These are phyloP conservation scores for Nakaseomyces kungkrabaensis DNA, from an alignment of 1,139 yeast genomes.

Conservation along the genomic window DNA sequence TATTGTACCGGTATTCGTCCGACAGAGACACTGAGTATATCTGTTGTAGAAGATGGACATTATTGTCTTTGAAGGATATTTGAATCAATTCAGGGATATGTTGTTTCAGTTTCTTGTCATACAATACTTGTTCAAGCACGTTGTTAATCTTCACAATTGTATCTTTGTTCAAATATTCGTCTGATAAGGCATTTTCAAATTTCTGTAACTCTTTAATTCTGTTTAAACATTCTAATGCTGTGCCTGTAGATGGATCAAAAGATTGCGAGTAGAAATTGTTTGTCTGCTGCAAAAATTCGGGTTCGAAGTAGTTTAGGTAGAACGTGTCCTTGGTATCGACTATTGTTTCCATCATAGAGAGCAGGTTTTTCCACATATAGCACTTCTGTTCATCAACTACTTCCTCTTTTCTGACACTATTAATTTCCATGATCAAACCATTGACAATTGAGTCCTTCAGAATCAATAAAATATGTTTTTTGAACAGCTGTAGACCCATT, in stretches of 20 bases:
- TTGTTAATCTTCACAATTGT: constrained; percentile 15
- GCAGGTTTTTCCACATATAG: constrained; percentile 26
- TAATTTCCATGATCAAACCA: constrained; percentile 14
- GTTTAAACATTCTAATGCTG: constrained; percentile 40
- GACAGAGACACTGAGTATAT: constrained; percentile 15
- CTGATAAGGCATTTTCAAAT: constrained; percentile 42
- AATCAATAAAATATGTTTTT: constrained; percentile 35
- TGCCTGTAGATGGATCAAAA: constrained; percentile 37
- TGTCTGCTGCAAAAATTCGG: constrained; percentile 46
- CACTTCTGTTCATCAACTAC: constrained; percentile 18
- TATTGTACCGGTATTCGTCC: constrained; percentile 11
- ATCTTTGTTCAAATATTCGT: constrained; percentile 17
- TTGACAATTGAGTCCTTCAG: constrained; percentile 10
- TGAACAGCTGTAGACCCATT: constrained; percentile 56
- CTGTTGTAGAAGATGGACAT: constrained; percentile 10
- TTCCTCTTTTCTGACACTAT: constrained; percentile 10
- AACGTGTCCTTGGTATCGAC: constrained; percentile 37
- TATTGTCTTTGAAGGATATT: constrained; percentile 8
- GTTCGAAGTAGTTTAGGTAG: constrained; percentile 60
- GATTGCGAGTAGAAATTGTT: constrained; percentile 44
- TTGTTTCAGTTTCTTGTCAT: constrained; percentile 15
- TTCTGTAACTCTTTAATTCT: constrained; percentile 42
- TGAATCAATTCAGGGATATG: constrained; percentile 10
- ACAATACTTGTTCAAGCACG: constrained; percentile 17
- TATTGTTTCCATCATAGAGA: constrained; percentile 63